phyloP scores from a whole-genome alignment of 352 stramenopile genomes.

The Phytophthora nicotianae region DNA sequence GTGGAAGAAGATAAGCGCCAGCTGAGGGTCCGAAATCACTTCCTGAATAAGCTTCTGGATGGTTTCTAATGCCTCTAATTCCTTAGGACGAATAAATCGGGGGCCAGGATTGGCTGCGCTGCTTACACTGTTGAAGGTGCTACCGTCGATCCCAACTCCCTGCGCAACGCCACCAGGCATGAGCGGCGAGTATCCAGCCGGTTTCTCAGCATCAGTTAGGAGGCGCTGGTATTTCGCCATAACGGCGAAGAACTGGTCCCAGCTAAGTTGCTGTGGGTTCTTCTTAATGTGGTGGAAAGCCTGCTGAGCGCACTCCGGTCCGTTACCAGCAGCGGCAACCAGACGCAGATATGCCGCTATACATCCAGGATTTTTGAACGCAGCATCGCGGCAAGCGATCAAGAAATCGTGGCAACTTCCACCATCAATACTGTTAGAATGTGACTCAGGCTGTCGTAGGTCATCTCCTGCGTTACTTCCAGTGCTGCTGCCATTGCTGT shows the following conservation, averaged over 20 bases:
- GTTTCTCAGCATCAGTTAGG: constrained; percentile 74
- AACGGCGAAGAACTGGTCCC: constrained; percentile 85
- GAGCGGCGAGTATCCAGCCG: constrained; percentile 38
- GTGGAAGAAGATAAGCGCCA: constrained; percentile 87
- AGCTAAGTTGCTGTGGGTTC: constrained; percentile 78
- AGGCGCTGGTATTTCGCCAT: constrained; percentile 88
- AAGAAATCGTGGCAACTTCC: constrained; percentile 71
- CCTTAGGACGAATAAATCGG: constrained; percentile 80
- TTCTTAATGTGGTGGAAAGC: constrained; percentile 90
- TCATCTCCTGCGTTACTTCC: constrained; percentile 30
- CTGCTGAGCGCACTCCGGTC: constrained; percentile 71
- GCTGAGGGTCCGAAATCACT: constrained; percentile 72
- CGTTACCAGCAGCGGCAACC: constrained; percentile 66
- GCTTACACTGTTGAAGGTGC: constrained; percentile 28
- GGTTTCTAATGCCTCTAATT: constrained; percentile 80
- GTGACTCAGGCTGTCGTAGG: constrained; percentile 25
- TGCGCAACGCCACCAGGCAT: constrained; percentile 40
- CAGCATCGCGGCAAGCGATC: constrained; percentile 69
- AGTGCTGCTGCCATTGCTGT: constrained; percentile 30
- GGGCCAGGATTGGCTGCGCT: constrained; percentile 43
- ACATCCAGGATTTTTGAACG: constrained; percentile 77
- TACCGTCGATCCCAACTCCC: constrained; percentile 36
- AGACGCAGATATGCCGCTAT: constrained; percentile 78
- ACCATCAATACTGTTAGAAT: constrained; percentile 28
- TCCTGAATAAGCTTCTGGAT: constrained; percentile 84